Conservation (phyloP, 2,329 filamentous ascomycete species). For the Ophiostoma australiae region DNA sequence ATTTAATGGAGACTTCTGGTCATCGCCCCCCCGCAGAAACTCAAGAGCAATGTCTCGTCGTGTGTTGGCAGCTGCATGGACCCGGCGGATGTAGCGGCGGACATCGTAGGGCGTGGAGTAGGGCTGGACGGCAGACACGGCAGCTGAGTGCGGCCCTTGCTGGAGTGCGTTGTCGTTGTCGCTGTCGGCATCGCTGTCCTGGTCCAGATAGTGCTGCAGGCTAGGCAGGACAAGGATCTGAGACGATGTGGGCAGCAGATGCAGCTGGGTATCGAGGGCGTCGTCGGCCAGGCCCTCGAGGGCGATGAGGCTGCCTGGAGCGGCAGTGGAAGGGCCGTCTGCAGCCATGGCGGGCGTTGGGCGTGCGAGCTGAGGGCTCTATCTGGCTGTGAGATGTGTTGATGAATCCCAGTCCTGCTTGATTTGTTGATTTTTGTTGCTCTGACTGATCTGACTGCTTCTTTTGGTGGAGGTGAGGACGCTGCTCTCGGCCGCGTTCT, state of each 20-base stretch:
- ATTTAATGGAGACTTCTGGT: neutral
- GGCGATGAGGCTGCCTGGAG: constrained; percentile 52
- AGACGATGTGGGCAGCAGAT: constrained; percentile 53
- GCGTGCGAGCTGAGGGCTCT: constrained; percentile 6
- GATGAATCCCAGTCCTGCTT: neutral
- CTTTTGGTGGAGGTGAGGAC: neutral
- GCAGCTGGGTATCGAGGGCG: constrained; percentile 54
- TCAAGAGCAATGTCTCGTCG: constrained; percentile 46
- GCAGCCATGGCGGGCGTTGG: constrained; percentile 16
- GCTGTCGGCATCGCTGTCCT: constrained; percentile 26
- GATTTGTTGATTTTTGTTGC: neutral
- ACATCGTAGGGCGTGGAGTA: constrained; percentile 34
- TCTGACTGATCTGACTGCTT: neutral
- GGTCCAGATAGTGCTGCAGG: constrained; percentile 44
- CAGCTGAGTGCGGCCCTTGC: constrained; percentile 8
- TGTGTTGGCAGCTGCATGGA: constrained; percentile 47
- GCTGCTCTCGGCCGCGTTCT: neutral
- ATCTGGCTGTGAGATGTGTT: neutral
- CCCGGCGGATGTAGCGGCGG: constrained; percentile 42
- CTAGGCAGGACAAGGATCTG: constrained; percentile 55
- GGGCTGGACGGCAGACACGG: constrained; percentile 12
- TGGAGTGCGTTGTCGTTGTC: constrained; percentile 30
- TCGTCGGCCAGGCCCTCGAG: constrained; percentile 53
- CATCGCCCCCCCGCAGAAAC: constrained; percentile 42
- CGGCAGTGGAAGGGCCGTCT: neutral